Conservation (phyloP, 108 stramenopile genomes). For the Nannochloropsis gaditana region DNA sequence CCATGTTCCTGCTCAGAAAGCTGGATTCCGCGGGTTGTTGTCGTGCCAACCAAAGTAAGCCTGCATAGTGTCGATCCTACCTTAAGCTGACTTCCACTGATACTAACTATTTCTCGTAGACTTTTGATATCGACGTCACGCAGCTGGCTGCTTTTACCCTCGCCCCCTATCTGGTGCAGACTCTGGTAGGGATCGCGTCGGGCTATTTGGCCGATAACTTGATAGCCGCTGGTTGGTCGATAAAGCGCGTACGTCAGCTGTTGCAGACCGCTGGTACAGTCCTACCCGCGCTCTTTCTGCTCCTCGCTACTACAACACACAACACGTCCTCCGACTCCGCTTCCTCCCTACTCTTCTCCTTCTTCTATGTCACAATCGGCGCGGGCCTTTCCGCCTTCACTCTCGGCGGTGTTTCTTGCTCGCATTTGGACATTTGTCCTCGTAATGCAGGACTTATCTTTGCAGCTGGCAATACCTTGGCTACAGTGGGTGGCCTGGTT, state of each 20-base stretch:
- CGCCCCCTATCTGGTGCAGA: slow-evolving; percentile 32
- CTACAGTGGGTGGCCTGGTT: slow-evolving; percentile 23
- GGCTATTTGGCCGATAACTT: slow-evolving; percentile 26
- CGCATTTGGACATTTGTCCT: slow-evolving; percentile 33
- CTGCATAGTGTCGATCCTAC: too few relatives aligned
- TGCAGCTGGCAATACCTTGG: slow-evolving; percentile 28
- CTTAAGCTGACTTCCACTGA: too few relatives aligned
- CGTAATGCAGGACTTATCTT: slow-evolving; percentile 30
- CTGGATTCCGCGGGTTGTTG: too few relatives aligned
- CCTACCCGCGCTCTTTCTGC: slow-evolving; percentile 26
- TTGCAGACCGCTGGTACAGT: slow-evolving; percentile 29
- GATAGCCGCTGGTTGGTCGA: slow-evolving; percentile 23
- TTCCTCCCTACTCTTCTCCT: slow-evolving; percentile 13
- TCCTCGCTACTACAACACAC: slow-evolving; percentile 19
- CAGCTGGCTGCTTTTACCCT: slow-evolving; percentile 23
- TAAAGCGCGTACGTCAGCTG: slow-evolving; percentile 29
- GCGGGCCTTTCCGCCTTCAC: slow-evolving; percentile 31
- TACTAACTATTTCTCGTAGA: slow-evolving; percentile 25
- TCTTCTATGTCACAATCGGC: slow-evolving; percentile 18
- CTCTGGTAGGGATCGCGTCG: slow-evolving; percentile 25
- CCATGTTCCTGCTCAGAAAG: neutral
- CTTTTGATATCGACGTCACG: slow-evolving; percentile 21
- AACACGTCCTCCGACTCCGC: neutral
- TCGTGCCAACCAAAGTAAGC: too few relatives aligned
- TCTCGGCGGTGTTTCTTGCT: slow-evolving; percentile 31